Evolutionary conservation across 768 basidiomycete genomes (phyloP).

Genomic region (Dioszegia crocea): DNA sequence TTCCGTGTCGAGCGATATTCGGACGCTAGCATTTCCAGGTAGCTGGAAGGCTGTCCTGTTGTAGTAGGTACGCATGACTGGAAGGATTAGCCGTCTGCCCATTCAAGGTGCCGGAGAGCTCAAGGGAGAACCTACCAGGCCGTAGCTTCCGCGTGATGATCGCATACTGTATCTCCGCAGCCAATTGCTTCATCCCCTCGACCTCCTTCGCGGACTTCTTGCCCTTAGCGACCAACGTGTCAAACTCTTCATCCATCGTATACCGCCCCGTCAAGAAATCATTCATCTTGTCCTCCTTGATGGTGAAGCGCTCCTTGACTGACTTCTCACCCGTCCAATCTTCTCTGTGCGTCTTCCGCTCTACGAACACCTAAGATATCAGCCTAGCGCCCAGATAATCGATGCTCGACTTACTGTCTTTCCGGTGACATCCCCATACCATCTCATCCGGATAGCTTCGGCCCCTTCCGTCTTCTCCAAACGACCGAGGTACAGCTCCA

Average conservation of each 20-base stretch:
- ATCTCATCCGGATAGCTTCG: slow-evolving; percentile 89
- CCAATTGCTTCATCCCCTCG: slow-evolving; percentile 89
- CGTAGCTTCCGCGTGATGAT: slow-evolving; percentile 71
- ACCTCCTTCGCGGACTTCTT: slow-evolving; percentile 91
- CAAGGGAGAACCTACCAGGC: slow-evolving; percentile 76
- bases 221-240: slow-evolving; percentile 74
- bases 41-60: slow-evolving; percentile 98
- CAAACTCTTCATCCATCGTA: slow-evolving; percentile 89
- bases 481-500: slow-evolving; percentile 92
- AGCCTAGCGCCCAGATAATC: background rate
- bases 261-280: slow-evolving; percentile 84
- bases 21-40: slow-evolving; percentile 95
- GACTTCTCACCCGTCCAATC: slow-evolving; percentile 99
- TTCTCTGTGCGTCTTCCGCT: slow-evolving; percentile 68
- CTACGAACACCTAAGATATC: slow-evolving; percentile 50
- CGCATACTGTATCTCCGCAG: slow-evolving; percentile 93
- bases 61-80: slow-evolving; percentile 96
- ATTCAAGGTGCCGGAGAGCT: too few relatives aligned
- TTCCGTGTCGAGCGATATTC: slow-evolving; percentile 96
- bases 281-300: slow-evolving; percentile 90
- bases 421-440: slow-evolving; percentile 86
- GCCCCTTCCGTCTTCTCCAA: slow-evolving; percentile 98
- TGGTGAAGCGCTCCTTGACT: slow-evolving; percentile 91
- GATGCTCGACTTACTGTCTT: slow-evolving; percentile 61
- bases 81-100: background rate